Conservation (phyloP, 75 land plant species). For the Sequoia sempervirens region DNA sequence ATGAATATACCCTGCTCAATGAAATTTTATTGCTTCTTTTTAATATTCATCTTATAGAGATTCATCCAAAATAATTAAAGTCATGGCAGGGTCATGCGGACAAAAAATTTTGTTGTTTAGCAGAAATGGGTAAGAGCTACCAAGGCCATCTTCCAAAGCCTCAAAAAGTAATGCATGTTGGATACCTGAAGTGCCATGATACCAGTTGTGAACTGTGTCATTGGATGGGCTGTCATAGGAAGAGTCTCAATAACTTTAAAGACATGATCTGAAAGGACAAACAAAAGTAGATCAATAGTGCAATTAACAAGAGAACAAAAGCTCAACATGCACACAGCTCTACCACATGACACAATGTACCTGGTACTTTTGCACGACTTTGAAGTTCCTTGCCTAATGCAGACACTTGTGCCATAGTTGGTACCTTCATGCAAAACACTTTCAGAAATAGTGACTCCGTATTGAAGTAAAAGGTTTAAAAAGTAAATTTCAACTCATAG, state of each 20-base stretch:
- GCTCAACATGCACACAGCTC: neutral
- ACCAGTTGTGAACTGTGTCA: conserved; percentile 94
- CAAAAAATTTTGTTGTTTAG: neutral
- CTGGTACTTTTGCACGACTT: conserved; percentile 71
- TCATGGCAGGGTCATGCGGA: neutral
- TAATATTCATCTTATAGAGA: neutral
- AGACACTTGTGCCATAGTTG: conserved; percentile 80
- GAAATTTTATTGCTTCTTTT: neutral
- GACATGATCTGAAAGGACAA: conserved; percentile 69
- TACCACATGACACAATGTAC: conserved; percentile 18
- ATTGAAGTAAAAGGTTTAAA: neutral
- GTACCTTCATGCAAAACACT: conserved; percentile 43
- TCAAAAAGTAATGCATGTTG: neutral
- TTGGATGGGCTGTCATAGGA: conserved; percentile 87
- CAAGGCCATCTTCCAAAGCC: neutral
- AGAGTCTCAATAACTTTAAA: conserved; percentile 82
- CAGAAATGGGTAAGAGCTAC: neutral
- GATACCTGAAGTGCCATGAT: conserved; percentile 97
- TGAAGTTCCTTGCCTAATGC: conserved; percentile 71
- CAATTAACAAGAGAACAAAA: neutral
- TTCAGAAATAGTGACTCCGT: conserved; percentile 1
- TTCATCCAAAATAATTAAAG: neutral
- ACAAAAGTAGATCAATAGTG: neutral
- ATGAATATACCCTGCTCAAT: neutral
- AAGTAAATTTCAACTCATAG: neutral